phyloP scores from a whole-genome alignment of 331 rosid genomes.

The Rhamnella rubrinervis region DNA sequence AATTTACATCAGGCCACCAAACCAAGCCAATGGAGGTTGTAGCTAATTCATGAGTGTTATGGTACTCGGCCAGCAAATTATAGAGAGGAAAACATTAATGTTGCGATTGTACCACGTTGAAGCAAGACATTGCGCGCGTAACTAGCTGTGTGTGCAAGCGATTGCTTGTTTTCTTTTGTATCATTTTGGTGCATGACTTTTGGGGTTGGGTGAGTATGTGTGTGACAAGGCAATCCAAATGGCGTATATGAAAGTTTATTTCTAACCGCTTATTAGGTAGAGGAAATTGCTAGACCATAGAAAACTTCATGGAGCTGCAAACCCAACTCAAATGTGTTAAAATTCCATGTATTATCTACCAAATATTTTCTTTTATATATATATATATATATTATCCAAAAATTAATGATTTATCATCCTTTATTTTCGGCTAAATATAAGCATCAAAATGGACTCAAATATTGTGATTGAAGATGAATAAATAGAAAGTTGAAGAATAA shows the following conservation, averaged over 20 bases:
- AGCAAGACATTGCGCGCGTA: neutral
- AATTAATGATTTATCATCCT: too few species aligned
- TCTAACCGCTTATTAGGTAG: slow-evolving; percentile 33
- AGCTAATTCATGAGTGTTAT: too few species aligned
- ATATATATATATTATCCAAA: too few species aligned
- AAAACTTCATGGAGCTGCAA: neutral
- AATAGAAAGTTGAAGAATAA: too few species aligned
- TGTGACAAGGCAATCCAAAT: neutral
- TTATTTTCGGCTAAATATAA: too few species aligned
- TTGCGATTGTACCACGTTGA: neutral
- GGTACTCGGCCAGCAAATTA: too few species aligned
- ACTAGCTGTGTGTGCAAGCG: neutral
- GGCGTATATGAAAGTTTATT: slow-evolving; percentile 11
- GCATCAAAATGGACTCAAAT: too few species aligned
- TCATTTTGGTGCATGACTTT: slow-evolving; percentile 11
- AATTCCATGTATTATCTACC: too few species aligned
- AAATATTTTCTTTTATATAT: too few species aligned
- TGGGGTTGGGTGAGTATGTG: slow-evolving; percentile 1
- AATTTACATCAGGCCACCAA: neutral
- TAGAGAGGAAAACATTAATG: too few species aligned
- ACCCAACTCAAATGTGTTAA: too few species aligned
- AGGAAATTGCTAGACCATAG: slow-evolving; percentile 1
- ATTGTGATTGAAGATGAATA: too few species aligned
- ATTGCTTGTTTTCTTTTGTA: neutral
- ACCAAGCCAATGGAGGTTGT: neutral